Conservation (phyloP, 805 yeast species). For the Ascoidea tarda region DNA sequence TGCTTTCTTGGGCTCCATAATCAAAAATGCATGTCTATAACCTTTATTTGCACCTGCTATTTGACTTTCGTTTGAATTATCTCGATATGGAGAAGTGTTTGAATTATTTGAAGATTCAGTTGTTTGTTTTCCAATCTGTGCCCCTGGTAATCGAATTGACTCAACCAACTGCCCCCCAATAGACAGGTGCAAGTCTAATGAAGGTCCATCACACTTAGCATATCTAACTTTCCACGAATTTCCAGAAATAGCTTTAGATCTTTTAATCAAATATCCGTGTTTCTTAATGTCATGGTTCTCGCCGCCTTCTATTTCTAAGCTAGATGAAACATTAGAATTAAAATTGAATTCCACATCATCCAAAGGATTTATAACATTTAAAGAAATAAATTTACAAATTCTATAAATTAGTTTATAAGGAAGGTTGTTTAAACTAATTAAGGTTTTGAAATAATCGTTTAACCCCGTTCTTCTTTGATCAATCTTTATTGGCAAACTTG, state of each 20-base stretch:
- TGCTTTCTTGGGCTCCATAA: constrained; percentile 29
- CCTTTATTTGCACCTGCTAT: constrained; percentile 20
- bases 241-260: constrained; percentile 45
- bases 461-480: constrained; percentile 43
- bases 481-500: constrained; percentile 49
- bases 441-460: constrained; percentile 42
- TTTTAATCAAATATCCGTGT: constrained; percentile 52
- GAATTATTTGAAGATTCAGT: constrained; percentile 19
- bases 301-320: constrained; percentile 12
- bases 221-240: constrained; percentile 55
- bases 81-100: constrained; percentile 21
- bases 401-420: constrained; percentile 36
- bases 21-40: constrained; percentile 46
- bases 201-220: constrained; percentile 50
- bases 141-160: constrained; percentile 29
- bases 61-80: constrained; percentile 13
- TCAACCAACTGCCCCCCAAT: constrained; percentile 44
- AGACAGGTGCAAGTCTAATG: constrained; percentile 38
- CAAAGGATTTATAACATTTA: constrained; percentile 49
- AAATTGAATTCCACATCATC: constrained; percentile 28
- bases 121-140: constrained; percentile 42
- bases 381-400: constrained; percentile 51
- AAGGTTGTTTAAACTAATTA: constrained; percentile 42
- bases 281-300: constrained; percentile 30
- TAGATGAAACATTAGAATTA: background rate